Evolutionary conservation across 306 rosid genomes (phyloP).

Genomic region (Quercus ilex): DNA sequence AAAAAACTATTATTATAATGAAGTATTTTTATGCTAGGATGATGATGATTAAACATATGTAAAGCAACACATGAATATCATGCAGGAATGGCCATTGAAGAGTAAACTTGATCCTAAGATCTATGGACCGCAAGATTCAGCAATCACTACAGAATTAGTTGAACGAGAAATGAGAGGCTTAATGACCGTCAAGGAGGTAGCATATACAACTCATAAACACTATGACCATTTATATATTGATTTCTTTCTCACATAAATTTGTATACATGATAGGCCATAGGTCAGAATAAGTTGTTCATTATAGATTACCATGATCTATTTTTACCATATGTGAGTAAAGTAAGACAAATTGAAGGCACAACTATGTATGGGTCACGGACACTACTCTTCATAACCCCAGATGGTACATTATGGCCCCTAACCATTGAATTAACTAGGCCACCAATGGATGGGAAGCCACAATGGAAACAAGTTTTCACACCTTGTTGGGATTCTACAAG

Average conservation of each 20-base stretch:
- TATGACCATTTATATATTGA: background rate
- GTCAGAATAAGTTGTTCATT: conserved; percentile 60
- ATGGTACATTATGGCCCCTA: conserved; percentile 50
- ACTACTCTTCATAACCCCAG: conserved; percentile 48
- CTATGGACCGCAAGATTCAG: conserved; percentile 50
- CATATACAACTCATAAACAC: no score
- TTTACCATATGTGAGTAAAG: conserved; percentile 59
- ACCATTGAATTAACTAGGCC: conserved; percentile 81
- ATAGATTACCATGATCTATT: conserved; percentile 79
- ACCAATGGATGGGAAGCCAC: conserved; percentile 56
- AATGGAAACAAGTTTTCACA: conserved; percentile 56
- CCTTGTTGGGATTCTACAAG: conserved; percentile 62
- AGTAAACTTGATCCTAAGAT: conserved; percentile 59
- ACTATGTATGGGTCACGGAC: conserved; percentile 81
- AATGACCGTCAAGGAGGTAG: conserved; percentile 39
- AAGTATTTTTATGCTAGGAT: no score
- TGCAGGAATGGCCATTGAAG: conserved; percentile 58
- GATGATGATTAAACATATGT: no score
- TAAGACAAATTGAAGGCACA: conserved; percentile 53
- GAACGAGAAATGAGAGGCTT: conserved; percentile 34
- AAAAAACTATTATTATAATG: no score
- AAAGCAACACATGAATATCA: background rate
- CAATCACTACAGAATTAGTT: conserved; percentile 40
- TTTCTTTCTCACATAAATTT: background rate
- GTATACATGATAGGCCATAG: conserved; percentile 48